Percentiles rank a stretch among this genome's conserved stretches.
These are phyloP conservation scores for Chionographis japonica DNA, from an alignment of 106 monocot species.

Conservation along the genomic window DNA sequence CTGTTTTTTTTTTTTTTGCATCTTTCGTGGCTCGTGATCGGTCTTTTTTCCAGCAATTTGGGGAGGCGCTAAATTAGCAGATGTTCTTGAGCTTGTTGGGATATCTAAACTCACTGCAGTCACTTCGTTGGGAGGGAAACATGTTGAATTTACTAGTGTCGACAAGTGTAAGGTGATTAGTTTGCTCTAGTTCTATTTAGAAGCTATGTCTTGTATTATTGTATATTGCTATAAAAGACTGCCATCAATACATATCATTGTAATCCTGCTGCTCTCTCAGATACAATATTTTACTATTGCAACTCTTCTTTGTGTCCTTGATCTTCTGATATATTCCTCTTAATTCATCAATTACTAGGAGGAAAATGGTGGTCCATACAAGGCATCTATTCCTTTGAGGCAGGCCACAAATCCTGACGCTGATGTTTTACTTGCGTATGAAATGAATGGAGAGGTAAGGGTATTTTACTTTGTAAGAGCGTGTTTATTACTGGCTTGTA, in stretches of 20 bases:
- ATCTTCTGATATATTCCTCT: not conserved
- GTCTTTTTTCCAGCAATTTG: slow-evolving; percentile 56
- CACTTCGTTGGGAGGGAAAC: slow-evolving; percentile 71
- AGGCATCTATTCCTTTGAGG: slow-evolving; percentile 82
- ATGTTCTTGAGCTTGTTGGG: slow-evolving; percentile 84
- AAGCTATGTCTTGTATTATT: too few relatives aligned
- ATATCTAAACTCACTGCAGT: slow-evolving; percentile 52
- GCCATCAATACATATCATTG: too few relatives aligned
- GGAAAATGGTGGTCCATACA: slow-evolving; percentile 97
- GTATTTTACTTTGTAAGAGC: not conserved
- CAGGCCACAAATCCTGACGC: slow-evolving; percentile 85
- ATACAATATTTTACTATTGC: not conserved
- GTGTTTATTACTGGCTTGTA: not conserved
- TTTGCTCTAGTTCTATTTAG: not conserved
- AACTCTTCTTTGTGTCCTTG: not conserved
- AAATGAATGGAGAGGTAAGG: slow-evolving; percentile 96
- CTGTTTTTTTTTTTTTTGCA: not conserved
- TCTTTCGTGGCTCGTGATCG: not conserved
- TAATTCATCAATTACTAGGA: slow-evolving; percentile 39
- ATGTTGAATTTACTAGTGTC: slow-evolving; percentile 89
- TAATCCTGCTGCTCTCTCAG: too few relatives aligned
- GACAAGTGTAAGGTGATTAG: slow-evolving; percentile 84
- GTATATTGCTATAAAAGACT: too few relatives aligned
- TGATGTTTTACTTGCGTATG: slow-evolving; percentile 98
- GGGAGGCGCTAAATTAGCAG: slow-evolving; percentile 89